phyloP scores from a whole-genome alignment of 2,329 filamentous ascomycete genomes.

The Fusarium hainanense region DNA sequence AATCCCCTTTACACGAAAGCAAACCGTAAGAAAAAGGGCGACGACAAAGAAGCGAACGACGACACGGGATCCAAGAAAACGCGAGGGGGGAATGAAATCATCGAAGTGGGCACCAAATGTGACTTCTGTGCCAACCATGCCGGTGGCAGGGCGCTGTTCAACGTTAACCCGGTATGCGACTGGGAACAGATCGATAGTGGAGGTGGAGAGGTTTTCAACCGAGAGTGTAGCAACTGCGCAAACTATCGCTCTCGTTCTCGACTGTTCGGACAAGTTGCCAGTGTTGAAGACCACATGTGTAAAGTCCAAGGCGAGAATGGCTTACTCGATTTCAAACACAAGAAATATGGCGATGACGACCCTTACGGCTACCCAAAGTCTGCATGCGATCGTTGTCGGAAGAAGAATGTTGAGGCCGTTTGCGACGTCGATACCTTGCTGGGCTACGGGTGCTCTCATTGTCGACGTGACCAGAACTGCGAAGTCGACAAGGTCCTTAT shows the following conservation, averaged over 20 bases:
- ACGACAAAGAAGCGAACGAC: background rate
- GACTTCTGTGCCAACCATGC: conserved; percentile 29
- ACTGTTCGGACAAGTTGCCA: background rate
- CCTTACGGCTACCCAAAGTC: background rate
- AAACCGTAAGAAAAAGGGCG: background rate
- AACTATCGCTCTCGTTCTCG: conserved; percentile 23
- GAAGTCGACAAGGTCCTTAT: background rate
- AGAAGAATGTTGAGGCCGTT: background rate
- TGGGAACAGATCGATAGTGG: conserved; percentile 3
- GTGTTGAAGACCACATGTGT: conserved; percentile 5
- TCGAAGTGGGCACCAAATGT: background rate
- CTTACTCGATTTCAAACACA: conserved; percentile 8
- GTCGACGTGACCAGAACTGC: conserved; percentile 4
- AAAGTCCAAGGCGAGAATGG: background rate
- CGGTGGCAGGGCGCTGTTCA: conserved; percentile 1
- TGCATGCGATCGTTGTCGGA: conserved; percentile 6
- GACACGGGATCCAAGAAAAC: background rate
- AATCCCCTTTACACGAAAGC: background rate
- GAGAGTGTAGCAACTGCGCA: conserved; percentile 38
- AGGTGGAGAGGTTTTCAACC: background rate
- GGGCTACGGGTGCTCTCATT: conserved; percentile 28
- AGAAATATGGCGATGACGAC: conserved; percentile 25
- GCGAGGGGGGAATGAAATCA: background rate
- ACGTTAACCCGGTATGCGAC: background rate
- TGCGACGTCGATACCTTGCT: conserved; percentile 35